A percentile compares a stretch with the other conserved stretches of the same genome.
phyloP scores from a whole-genome alignment of 352 stramenopile species.

The Globisporangium okanoganense region DNA sequence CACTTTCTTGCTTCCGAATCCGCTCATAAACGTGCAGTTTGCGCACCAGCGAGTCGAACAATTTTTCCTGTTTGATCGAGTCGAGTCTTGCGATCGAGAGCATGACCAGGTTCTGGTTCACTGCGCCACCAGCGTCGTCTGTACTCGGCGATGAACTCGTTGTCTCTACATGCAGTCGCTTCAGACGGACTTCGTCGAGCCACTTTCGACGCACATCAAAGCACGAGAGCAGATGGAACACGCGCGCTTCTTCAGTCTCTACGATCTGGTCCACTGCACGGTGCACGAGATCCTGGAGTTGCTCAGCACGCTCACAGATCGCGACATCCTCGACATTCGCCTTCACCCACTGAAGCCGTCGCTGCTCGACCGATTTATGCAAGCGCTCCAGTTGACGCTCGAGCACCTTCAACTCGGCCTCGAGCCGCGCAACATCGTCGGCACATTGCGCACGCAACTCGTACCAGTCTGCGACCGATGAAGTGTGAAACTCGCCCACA shows the following conservation, averaged over 20 bases:
- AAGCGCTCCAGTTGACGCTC: slow-evolving; percentile 11
- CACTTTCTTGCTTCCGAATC: slow-evolving; percentile 24
- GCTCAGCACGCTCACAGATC: slow-evolving; percentile 18
- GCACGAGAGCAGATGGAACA: slow-evolving; percentile 20
- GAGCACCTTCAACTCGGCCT: slow-evolving; percentile 18
- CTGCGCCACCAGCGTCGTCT: neutral
- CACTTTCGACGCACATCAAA: slow-evolving; percentile 26
- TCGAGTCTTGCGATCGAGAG: slow-evolving; percentile 36
- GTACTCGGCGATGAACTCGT: neutral
- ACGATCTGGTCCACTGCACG: slow-evolving; percentile 17
- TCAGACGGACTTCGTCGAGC: slow-evolving; percentile 15
- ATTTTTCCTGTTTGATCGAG: slow-evolving; percentile 37
- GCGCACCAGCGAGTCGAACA: slow-evolving; percentile 14
- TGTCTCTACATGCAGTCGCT: neutral
- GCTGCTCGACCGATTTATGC: slow-evolving; percentile 8
- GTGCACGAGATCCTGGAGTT: slow-evolving; percentile 26
- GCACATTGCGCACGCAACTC: slow-evolving; percentile 22
- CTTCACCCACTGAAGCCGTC: slow-evolving; percentile 22
- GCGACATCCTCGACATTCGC: slow-evolving; percentile 24
- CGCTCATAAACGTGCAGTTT: slow-evolving; percentile 27
- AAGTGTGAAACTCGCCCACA: slow-evolving; percentile 30
- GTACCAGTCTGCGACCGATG: slow-evolving; percentile 23
- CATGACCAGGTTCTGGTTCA: slow-evolving; percentile 30
- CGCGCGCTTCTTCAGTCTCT: slow-evolving; percentile 20
- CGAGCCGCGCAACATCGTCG: slow-evolving; percentile 19